phyloP scores from a whole-genome alignment of 352 stramenopile species.

The Globisporangium ultimum region DNA sequence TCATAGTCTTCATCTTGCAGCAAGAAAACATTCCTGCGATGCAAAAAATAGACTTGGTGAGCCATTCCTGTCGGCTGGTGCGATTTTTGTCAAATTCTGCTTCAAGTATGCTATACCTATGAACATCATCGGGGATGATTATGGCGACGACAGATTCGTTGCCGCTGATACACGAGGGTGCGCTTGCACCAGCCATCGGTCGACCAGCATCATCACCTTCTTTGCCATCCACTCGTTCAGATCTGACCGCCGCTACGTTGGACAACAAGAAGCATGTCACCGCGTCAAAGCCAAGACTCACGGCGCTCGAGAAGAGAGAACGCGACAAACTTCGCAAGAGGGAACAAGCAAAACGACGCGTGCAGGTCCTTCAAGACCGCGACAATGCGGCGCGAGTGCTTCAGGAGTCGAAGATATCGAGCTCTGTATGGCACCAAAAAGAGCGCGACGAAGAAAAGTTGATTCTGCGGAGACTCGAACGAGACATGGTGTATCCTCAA shows the following conservation, averaged over 20 bases:
- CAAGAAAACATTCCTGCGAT: background rate
- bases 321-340: constrained; percentile 47
- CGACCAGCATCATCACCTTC: background rate
- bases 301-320: constrained; percentile 45
- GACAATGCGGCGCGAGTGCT: constrained; percentile 27
- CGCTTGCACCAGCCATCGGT: background rate
- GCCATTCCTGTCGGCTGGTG: background rate
- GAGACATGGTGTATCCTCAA: constrained; percentile 54
- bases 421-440: constrained; percentile 39
- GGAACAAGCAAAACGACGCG: constrained; percentile 40
- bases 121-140: background rate
- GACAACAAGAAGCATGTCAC: background rate
- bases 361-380: constrained; percentile 30
- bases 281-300: constrained; percentile 24
- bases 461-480: constrained; percentile 52
- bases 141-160: background rate
- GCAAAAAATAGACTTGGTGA: background rate
- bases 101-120: background rate
- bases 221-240: background rate
- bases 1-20: no score
- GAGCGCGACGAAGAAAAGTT: constrained; percentile 64
- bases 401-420: constrained; percentile 20
- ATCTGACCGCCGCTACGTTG: background rate
- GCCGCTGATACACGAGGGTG: background rate
- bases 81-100: background rate